Base-by-base conservation (phyloP, 129 eudicot genomes). In the Calendula officinalis region DNA sequence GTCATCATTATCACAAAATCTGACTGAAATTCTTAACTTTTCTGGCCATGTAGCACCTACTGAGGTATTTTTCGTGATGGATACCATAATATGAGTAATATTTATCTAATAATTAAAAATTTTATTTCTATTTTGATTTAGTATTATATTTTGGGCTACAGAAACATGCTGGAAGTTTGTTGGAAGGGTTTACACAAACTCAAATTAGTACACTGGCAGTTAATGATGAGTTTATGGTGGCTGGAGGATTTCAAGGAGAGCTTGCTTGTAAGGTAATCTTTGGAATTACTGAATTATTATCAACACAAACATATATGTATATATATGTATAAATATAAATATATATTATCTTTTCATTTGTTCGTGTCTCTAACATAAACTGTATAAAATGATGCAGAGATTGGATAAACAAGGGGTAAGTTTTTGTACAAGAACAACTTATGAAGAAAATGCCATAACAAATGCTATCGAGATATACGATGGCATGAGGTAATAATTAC, bases 161-260 rank as follows among this genome's bases (percentile, higher is more conserved):
- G 95, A 83, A 80, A 79, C 75, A 87, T 65, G 67, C 80, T 5
- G 95, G 95, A 52, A 84, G 76, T 54, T 62, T 87, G 48, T 58
- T 73, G 65, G 95, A 87, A 76, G 95, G 95, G 5, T 84, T 87
- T 67, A 78, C 85, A 3, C 83, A 79, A 34, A 84, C 85, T 44
- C 95, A 87, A 67, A 60, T 84, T 44, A 87, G 95, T 77, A 87
- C 95, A 5, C 66, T 87, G 36, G 90, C 95, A 4, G 95, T 87
- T 42, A 64, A 54, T 41, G 78, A 87, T 15, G 71, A 70, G 8
- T 74, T 87, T 42, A 37, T 87, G 55, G 85, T 87, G 55, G 95
- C 91, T 3, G 95, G 95, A 35, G 95, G 95, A 15, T 84, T 84
- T 52, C 88, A 81, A 38, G 95, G 95, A 42, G 95, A 87, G 73